A percentile compares a stretch with the other conserved stretches of the same genome.
Conservation (phyloP, 306 rosid species). For the Vigna mungo region DNA sequence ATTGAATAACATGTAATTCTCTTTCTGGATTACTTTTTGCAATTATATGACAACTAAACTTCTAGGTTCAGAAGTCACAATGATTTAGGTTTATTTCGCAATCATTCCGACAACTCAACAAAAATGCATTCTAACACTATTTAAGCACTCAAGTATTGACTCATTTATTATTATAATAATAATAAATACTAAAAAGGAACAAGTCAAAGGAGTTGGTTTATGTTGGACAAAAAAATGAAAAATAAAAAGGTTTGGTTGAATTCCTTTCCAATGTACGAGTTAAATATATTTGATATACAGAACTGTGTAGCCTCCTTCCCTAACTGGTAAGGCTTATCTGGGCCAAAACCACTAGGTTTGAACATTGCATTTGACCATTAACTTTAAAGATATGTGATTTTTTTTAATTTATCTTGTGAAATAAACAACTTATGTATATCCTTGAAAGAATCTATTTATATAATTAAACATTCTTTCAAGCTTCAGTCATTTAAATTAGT, state of each 20-base stretch:
- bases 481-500: no score
- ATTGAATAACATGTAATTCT: background rate
- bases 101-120: background rate
- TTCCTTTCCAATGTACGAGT: background rate
- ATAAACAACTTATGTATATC: no score
- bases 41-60: background rate
- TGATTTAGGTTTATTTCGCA: background rate
- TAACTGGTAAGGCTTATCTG: background rate
- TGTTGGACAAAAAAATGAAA: background rate
- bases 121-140: background rate
- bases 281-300: background rate
- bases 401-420: no score
- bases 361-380: constrained; percentile 11
- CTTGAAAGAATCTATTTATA: no score
- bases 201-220: background rate
- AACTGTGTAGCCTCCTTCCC: background rate
- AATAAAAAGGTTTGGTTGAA: background rate
- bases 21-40: background rate
- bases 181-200: background rate
- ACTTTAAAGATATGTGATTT: no score
- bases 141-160: background rate
- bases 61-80: background rate
- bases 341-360: background rate
- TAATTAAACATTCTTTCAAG: no score
- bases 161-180: background rate